phyloP scores from a whole-genome alignment of 1,284 basidiomycete genomes.

The Apiotrichum siamense region DNA sequence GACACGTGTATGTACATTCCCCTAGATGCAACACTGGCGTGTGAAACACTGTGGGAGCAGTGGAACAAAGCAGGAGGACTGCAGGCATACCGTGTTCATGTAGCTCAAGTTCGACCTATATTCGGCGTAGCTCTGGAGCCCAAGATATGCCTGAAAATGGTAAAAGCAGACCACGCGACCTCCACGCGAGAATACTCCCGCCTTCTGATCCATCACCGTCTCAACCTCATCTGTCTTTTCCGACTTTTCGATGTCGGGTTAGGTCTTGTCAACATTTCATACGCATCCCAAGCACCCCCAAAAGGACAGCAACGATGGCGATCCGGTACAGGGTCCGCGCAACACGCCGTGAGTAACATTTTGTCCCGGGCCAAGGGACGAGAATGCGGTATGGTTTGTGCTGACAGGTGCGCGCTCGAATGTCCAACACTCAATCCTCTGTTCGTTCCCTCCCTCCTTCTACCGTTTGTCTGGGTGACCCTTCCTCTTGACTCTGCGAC shows the following conservation, averaged over 20 bases:
- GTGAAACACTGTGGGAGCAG: not conserved
- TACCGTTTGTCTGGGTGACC: not conserved
- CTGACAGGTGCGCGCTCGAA: too few relatives aligned
- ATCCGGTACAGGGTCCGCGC: slow-evolving; percentile 12
- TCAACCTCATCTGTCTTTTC: not conserved
- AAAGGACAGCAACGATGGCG: not conserved
- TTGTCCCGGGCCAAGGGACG: too few relatives aligned
- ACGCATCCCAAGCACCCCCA: not conserved
- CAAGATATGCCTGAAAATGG: not conserved
- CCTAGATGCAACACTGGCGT: slow-evolving; percentile 5
- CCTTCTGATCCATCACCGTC: not conserved
- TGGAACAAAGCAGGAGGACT: not conserved
- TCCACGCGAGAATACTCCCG: not conserved
- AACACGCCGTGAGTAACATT: slow-evolving; percentile 5
- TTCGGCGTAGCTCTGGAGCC: not conserved
- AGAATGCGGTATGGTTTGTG: too few relatives aligned
- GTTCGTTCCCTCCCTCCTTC: not conserved
- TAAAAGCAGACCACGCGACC: not conserved
- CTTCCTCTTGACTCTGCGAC: not conserved
- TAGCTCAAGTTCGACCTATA: too few relatives aligned
- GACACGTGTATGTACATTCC: slow-evolving; percentile 9
- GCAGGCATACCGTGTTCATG: not conserved
- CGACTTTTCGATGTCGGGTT: slow-evolving; percentile 1
- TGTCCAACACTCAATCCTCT: too few relatives aligned
- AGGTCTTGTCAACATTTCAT: not conserved